Conservation (phyloP, 495 filamentous ascomycete genomes). For the Talaromyces stipitatus region DNA sequence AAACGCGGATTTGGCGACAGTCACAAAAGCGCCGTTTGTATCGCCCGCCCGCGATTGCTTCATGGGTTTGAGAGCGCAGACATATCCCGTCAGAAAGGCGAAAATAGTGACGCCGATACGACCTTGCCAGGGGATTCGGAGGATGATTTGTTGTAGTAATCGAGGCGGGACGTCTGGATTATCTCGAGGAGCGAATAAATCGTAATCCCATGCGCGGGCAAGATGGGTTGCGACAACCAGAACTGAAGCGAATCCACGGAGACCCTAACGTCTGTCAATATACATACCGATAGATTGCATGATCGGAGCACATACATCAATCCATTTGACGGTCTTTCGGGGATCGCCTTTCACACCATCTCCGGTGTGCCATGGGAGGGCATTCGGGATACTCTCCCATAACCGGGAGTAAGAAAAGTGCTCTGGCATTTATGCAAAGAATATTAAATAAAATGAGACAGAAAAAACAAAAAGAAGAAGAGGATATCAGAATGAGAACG, state of each 20-base stretch:
- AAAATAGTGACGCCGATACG: conserved; percentile 60
- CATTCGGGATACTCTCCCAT: conserved; percentile 14
- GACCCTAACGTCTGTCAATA: conserved; percentile 33
- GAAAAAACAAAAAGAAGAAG: background rate
- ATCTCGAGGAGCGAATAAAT: conserved; percentile 48
- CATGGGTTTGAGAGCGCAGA: conserved; percentile 59
- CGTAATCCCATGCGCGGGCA: conserved; percentile 49
- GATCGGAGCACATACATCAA: conserved; percentile 45
- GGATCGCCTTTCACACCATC: conserved; percentile 28
- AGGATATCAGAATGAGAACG: background rate
- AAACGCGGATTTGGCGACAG: conserved; percentile 55
- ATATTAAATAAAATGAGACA: background rate
- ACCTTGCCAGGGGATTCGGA: conserved; percentile 57
- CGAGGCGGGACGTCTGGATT: conserved; percentile 37
- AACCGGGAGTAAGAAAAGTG: conserved; percentile 23
- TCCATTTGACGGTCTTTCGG: conserved; percentile 59
- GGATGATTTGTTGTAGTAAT: conserved; percentile 50
- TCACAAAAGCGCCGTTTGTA: conserved; percentile 40
- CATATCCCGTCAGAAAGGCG: conserved; percentile 59
- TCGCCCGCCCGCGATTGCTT: conserved; percentile 51
- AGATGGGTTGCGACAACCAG: conserved; percentile 59
- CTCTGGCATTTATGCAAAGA: conserved; percentile 1
- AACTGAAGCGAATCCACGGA: conserved; percentile 57
- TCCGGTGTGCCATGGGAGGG: conserved; percentile 24
- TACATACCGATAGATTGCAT: no score